Conservation (phyloP, 495 filamentous ascomycete genomes). For the Sabuloglossum arenarium region DNA sequence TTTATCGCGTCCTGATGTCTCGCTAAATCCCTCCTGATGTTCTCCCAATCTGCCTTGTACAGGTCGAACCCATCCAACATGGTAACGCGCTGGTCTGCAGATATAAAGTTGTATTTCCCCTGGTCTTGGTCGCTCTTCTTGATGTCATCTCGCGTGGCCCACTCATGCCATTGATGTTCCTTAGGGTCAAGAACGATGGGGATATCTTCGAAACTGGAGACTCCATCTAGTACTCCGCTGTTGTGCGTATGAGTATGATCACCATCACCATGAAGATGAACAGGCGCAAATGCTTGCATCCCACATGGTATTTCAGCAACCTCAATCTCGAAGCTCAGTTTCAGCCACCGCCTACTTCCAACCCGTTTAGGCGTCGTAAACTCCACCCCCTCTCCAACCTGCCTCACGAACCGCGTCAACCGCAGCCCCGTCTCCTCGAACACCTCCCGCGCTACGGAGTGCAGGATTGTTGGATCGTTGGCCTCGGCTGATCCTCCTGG, state of each 20-base stretch:
- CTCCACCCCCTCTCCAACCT: slow-evolving; percentile 19
- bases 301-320: slow-evolving; percentile 5
- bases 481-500: slow-evolving; percentile 32
- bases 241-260: background rate
- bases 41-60: background rate
- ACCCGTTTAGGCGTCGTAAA: slow-evolving; percentile 3
- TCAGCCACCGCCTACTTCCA: slow-evolving; percentile 11
- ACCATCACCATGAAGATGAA: background rate
- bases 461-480: slow-evolving; percentile 28
- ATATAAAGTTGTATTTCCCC: background rate
- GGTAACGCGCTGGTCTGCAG: background rate
- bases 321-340: slow-evolving; percentile 18
- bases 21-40: background rate
- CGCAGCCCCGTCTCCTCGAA: slow-evolving; percentile 36
- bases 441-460: slow-evolving; percentile 31
- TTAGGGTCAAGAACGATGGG: background rate
- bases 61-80: background rate
- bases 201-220: background rate
- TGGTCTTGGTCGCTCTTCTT: background rate
- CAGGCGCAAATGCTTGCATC: background rate
- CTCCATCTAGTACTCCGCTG: too few relatives aligned
- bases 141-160: background rate
- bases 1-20: too few relatives aligned
- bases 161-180: background rate
- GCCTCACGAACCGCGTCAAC: slow-evolving; percentile 22